Percentiles rank a stretch among this genome's conserved stretches.
Evolutionary conservation across 164 flowering plant species (phyloP).

Genomic region (Macadamia tetraphylla): DNA sequence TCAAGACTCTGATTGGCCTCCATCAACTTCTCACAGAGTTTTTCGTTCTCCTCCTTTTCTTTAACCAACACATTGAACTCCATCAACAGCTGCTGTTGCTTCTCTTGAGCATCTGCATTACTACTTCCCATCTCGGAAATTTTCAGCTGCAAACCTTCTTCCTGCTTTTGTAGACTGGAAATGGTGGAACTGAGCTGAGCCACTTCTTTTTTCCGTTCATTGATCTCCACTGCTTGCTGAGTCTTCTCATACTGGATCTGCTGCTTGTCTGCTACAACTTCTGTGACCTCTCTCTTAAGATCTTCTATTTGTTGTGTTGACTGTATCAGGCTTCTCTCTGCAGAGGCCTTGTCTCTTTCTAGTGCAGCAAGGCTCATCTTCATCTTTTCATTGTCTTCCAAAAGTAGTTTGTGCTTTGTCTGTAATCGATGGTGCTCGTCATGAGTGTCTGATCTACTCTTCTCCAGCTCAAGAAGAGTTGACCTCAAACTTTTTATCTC

Average conservation of each 20-base stretch:
- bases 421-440: slow-evolving; percentile 22
- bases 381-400: slow-evolving; percentile 20
- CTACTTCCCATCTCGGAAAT: slow-evolving; percentile 39
- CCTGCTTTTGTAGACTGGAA: slow-evolving; percentile 23
- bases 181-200: slow-evolving; percentile 14
- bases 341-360: slow-evolving; percentile 23
- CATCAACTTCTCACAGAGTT: slow-evolving; percentile 15
- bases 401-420: slow-evolving; percentile 10
- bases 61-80: slow-evolving; percentile 28
- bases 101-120: slow-evolving; percentile 26
- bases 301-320: slow-evolving; percentile 16
- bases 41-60: slow-evolving; percentile 31
- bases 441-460: slow-evolving; percentile 9
- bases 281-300: slow-evolving; percentile 29
- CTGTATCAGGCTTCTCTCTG: slow-evolving; percentile 20
- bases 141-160: slow-evolving; percentile 20
- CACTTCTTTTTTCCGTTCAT: slow-evolving; percentile 35
- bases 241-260: slow-evolving; percentile 32
- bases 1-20: slow-evolving; percentile 18
- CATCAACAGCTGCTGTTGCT: slow-evolving; percentile 18
- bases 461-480: slow-evolving; percentile 29
- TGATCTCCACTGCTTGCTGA: slow-evolving; percentile 15
- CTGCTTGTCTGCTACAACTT: slow-evolving; percentile 27
- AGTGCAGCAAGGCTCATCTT: slow-evolving; percentile 19
- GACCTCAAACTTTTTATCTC: slow-evolving; percentile 25